Percentiles rank a stretch among this genome's conserved stretches.
phyloP scores from a whole-genome alignment of 257 asterid genomes.

The Coffea canephora region DNA sequence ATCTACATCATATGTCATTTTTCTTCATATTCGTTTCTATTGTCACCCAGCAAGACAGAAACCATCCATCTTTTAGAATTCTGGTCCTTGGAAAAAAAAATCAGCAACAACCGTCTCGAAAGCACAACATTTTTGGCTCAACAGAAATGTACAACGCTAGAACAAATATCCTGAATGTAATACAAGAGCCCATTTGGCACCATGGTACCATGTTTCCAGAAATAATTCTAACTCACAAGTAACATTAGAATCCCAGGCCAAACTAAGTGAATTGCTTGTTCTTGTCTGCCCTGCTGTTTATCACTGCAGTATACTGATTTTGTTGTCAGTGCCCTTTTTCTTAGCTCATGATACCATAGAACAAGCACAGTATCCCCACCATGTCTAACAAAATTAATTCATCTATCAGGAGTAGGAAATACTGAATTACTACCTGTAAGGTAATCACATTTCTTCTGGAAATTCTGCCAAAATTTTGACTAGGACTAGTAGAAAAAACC shows the following conservation, averaged over 20 bases:
- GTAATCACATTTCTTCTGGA: not conserved
- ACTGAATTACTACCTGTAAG: no score
- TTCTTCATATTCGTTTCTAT: not conserved
- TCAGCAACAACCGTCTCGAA: not conserved
- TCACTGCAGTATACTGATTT: not conserved
- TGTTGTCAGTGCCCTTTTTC: not conserved
- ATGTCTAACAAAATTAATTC: not conserved
- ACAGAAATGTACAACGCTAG: not conserved
- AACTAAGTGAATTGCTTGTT: not conserved
- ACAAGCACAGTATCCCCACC: not conserved
- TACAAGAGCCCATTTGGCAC: not conserved
- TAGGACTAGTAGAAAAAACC: not conserved
- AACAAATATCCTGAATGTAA: not conserved
- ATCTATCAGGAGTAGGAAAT: not conserved
- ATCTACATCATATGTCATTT: not conserved
- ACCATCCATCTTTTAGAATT: not conserved
- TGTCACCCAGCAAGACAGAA: not conserved
- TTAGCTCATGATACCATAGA: not conserved
- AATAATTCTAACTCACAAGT: not conserved
- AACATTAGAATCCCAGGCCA: not conserved
- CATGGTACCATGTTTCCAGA: not conserved
- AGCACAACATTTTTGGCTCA: not conserved
- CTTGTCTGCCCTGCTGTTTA: not conserved
- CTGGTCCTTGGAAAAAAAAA: not conserved
- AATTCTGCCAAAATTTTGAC: not conserved